phyloP scores from a whole-genome alignment of 805 yeast species.

The Metschnikowia shivogae region DNA sequence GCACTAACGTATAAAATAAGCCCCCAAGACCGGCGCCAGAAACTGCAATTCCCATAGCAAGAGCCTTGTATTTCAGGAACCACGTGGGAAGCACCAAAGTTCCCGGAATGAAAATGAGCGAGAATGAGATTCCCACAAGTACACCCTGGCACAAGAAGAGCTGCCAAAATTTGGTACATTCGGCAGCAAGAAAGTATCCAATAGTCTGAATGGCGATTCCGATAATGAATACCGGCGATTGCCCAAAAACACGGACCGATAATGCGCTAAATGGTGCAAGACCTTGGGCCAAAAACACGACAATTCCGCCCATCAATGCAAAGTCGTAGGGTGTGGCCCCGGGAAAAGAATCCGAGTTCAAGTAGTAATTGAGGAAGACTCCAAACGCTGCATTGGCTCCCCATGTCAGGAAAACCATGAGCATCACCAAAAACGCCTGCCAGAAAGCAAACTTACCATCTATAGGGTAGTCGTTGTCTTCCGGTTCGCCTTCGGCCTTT shows the following conservation, averaged over 20 bases:
- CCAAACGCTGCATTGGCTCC: slow-evolving; percentile 60
- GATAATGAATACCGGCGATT: slow-evolving; percentile 41
- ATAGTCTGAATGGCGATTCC: slow-evolving; percentile 52
- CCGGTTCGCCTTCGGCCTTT: background rate
- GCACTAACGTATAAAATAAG: slow-evolving; percentile 40
- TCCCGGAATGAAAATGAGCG: slow-evolving; percentile 56
- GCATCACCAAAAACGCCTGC: slow-evolving; percentile 27
- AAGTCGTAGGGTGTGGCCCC: slow-evolving; percentile 57
- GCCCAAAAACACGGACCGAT: slow-evolving; percentile 47
- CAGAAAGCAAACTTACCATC: slow-evolving; percentile 19
- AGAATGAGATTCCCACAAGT: slow-evolving; percentile 51
- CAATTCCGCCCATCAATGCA: slow-evolving; percentile 66
- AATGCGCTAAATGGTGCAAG: slow-evolving; percentile 46
- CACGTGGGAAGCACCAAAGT: slow-evolving; percentile 63
- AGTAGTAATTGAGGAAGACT: slow-evolving; percentile 51
- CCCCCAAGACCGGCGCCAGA: slow-evolving; percentile 54
- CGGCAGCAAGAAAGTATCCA: slow-evolving; percentile 58
- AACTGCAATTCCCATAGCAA: slow-evolving; percentile 47
- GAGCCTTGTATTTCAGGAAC: slow-evolving; percentile 60
- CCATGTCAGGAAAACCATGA: slow-evolving; percentile 46
- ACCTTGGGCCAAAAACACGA: slow-evolving; percentile 57
- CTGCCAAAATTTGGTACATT: slow-evolving; percentile 59
- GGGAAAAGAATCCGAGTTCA: slow-evolving; percentile 38
- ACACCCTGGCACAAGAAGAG: slow-evolving; percentile 66
- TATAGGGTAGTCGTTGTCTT: slow-evolving; percentile 13